Conservation (phyloP, 352 stramenopile species). For the Phytophthora capsici region DNA sequence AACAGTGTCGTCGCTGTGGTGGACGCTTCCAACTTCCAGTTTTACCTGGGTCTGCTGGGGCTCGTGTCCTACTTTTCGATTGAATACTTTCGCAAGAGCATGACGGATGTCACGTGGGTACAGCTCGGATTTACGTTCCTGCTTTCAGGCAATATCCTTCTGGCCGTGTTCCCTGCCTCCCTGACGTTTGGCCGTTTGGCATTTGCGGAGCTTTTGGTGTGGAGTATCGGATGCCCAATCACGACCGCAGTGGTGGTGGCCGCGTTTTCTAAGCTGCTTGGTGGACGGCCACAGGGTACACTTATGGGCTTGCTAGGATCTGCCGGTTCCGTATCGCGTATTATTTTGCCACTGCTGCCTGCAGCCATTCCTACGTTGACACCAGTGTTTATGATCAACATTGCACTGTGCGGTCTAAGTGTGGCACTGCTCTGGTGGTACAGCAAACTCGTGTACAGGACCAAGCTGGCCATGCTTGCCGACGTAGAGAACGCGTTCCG, state of each 20-base stretch:
- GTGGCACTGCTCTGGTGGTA: conserved; percentile 74
- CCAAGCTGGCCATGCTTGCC: conserved; percentile 52
- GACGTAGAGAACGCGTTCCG: conserved; percentile 49
- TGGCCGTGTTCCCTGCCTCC: conserved; percentile 49
- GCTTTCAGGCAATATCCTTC: conserved; percentile 59
- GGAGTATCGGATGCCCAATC: conserved; percentile 83
- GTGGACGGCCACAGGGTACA: conserved; percentile 74
- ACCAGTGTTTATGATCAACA: conserved; percentile 82
- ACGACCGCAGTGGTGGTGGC: conserved; percentile 77
- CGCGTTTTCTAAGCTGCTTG: conserved; percentile 82
- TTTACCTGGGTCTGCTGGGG: conserved; percentile 77
- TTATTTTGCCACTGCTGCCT: conserved; percentile 77
- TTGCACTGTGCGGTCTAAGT: conserved; percentile 61
- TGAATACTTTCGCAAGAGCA: conserved; percentile 71
- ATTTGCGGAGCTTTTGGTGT: conserved; percentile 75
- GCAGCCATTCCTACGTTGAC: conserved; percentile 69
- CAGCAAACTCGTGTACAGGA: conserved; percentile 57
- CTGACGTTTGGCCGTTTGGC: conserved; percentile 61
- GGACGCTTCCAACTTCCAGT: conserved; percentile 84
- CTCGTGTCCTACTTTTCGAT: conserved; percentile 83
- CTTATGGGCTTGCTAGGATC: conserved; percentile 83
- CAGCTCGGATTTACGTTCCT: conserved; percentile 73
- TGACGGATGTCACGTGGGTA: conserved; percentile 78
- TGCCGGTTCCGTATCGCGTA: conserved; percentile 74
- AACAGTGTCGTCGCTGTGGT: conserved; percentile 59